A percentile compares a stretch with the other conserved stretches of the same genome.
These are phyloP conservation scores for Leptographium lundbergii DNA, from an alignment of 2,329 filamentous ascomycete species.

Conservation along the genomic window DNA sequence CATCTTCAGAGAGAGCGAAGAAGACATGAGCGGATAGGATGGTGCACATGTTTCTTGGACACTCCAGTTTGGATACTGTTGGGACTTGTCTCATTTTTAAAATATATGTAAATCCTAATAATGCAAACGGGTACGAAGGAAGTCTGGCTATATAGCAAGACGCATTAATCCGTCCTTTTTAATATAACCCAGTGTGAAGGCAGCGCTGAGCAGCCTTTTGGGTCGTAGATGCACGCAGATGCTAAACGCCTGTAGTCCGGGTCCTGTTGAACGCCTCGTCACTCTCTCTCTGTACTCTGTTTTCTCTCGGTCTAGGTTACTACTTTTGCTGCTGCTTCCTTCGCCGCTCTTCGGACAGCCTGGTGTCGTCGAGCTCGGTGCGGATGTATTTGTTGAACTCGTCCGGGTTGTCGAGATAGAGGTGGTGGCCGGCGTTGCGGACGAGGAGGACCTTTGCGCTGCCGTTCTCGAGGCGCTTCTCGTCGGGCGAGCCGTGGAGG, in stretches of 20 bases:
- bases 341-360: constrained; percentile 13
- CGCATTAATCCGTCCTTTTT: no score
- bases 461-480: constrained; percentile 61
- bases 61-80: neutral
- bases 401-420: constrained; percentile 47
- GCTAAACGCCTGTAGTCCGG: no score
- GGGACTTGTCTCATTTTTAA: neutral
- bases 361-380: constrained; percentile 41
- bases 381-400: constrained; percentile 42
- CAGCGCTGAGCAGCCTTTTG: no score
- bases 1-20: constrained; percentile 8
- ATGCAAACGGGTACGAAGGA: no score
- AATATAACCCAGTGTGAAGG: no score
- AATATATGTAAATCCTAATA: neutral
- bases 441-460: constrained; percentile 74
- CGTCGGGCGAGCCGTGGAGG: constrained; percentile 49
- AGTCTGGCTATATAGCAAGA: no score
- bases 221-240: no score
- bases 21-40: constrained; percentile 1
- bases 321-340: neutral
- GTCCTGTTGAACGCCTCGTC: no score
- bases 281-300: no score
- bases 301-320: neutral
- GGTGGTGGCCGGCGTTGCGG: constrained; percentile 42
- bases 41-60: neutral